Evolutionary conservation across 768 basidiomycete genomes (phyloP), one percentile per base, ranked within the genome.

Genomic region (Steccherinum ochraceum): DNA sequence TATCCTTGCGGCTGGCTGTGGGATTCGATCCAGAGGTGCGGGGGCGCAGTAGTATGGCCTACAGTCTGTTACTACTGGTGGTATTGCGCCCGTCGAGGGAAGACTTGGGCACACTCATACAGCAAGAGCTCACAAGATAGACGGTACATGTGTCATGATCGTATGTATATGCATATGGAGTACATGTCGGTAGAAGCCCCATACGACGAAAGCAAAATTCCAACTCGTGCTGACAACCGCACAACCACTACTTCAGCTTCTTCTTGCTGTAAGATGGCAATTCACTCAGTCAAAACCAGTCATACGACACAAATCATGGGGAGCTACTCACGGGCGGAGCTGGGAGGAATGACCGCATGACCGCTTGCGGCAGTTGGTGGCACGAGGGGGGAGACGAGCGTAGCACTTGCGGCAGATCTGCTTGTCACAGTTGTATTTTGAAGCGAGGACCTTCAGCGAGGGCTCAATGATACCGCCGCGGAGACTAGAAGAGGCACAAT

Each of bases 381-480:
- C 96, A 69, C 96, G 93, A 49, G 94, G 95, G 57, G 96, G 95
- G 62, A 98, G 95, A 62, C 96, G 95, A 42, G 96, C 96, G 71
- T 98, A 98, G 78, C 96, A 98, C 73, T 97, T 97, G 72, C 96
- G 93, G 82, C 96, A 98, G 64, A 97, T 97, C 69, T 94, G 91
- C 80, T 95, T 95, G 74, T 96, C 93, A 70, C 93, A 97, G 76
- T 97, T 97, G 84, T 93, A 96, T 72, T 95, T 95, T 68, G 86
- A 80, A 52, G 96, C 96, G 54, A 98, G 83, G 40, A 93, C 92
- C 75, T 97, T 97, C 65, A 99, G 76, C 58, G 96, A 98, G 56
- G 96, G 96, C 76, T 99, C 96, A 60, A 99, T 98, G 77, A 99
- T 93, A 48, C 96, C 96, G 56, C 96, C 94, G 70, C 93, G 89